A percentile compares a stretch with the other conserved stretches of the same genome.
Evolutionary conservation across 805 yeast species (phyloP).

Genomic region (Saccharomycopsis lassenensis): DNA sequence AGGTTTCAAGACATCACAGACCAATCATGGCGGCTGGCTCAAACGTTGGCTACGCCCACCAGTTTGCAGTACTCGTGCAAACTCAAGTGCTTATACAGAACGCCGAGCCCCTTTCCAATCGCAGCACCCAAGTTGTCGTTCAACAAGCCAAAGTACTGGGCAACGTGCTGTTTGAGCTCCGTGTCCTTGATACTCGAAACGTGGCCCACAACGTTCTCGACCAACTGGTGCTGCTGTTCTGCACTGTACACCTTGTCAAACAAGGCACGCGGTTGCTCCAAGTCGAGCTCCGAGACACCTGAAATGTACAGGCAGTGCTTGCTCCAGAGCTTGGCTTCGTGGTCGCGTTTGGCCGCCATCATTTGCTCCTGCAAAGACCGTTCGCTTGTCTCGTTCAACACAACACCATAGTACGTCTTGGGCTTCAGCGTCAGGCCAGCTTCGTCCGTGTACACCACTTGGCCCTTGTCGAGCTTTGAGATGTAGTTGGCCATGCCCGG

Average conservation of each 20-base stretch:
- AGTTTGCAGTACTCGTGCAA: constrained; percentile 27
- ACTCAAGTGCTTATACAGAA: constrained; percentile 26
- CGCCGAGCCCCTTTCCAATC: constrained; percentile 32
- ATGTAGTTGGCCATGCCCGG: constrained; percentile 43
- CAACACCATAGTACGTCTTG: constrained; percentile 19
- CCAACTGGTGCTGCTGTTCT: constrained; percentile 25
- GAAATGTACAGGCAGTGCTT: constrained; percentile 29
- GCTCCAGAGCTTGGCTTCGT: constrained; percentile 27
- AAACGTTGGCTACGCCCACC: constrained; percentile 21
- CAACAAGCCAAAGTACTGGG: constrained; percentile 33
- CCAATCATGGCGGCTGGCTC: background rate
- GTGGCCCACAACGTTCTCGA: constrained; percentile 30
- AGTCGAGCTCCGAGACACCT: constrained; percentile 33
- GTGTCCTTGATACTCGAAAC: constrained; percentile 26
- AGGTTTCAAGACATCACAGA: background rate
- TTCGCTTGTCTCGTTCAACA: constrained; percentile 22
- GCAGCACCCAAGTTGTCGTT: constrained; percentile 30
- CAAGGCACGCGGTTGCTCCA: constrained; percentile 36
- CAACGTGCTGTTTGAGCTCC: constrained; percentile 27
- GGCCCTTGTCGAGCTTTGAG: constrained; percentile 30
- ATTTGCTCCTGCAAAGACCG: constrained; percentile 24
- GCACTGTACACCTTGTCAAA: constrained; percentile 30
- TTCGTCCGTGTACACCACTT: no score
- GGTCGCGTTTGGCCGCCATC: constrained; percentile 19
- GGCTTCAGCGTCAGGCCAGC: no score